Conservation (phyloP, 163 green algal genomes). For the Volvox carteri region DNA sequence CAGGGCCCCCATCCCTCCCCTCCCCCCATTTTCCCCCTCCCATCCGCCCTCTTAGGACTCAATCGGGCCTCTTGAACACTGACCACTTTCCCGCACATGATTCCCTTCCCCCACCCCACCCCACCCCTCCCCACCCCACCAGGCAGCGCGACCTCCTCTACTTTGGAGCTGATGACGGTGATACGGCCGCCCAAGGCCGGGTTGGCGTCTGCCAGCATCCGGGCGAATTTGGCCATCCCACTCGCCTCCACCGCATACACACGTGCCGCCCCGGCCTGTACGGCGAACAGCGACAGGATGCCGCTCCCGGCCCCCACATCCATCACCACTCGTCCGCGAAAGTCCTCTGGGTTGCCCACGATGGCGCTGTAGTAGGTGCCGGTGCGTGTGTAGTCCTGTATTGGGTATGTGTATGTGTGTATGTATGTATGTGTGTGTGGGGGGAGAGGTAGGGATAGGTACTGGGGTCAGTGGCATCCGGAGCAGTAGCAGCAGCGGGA, state of each 20-base stretch:
- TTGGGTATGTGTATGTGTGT: too few relatives aligned
- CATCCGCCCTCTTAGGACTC: too few relatives aligned
- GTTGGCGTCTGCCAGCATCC: slow-evolving; percentile 84
- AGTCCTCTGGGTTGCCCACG: slow-evolving; percentile 89
- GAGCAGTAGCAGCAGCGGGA: too few relatives aligned
- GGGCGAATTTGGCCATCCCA: slow-evolving; percentile 86
- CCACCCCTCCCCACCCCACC: slow-evolving; percentile 49
- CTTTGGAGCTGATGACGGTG: slow-evolving; percentile 62
- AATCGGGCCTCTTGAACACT: too few relatives aligned
- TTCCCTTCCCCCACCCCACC: slow-evolving; percentile 78
- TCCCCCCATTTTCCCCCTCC: too few relatives aligned
- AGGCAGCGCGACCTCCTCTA: slow-evolving; percentile 48
- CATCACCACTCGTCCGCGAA: slow-evolving; percentile 92
- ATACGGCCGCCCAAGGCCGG: slow-evolving; percentile 56
- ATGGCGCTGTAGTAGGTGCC: slow-evolving; percentile 89
- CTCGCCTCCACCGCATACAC: slow-evolving; percentile 97
- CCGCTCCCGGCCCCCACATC: slow-evolving; percentile 95
- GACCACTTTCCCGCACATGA: too few relatives aligned
- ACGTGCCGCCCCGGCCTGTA: slow-evolving; percentile 80
- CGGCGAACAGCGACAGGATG: slow-evolving; percentile 94
- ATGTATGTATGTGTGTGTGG: too few relatives aligned
- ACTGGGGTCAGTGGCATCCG: too few relatives aligned
- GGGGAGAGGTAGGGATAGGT: too few relatives aligned
- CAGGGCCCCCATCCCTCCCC: not conserved
- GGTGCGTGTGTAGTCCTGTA: slow-evolving; percentile 73